Conservation (phyloP, 148 eudicot genomes). For the Rhododendron kiyosumense region DNA sequence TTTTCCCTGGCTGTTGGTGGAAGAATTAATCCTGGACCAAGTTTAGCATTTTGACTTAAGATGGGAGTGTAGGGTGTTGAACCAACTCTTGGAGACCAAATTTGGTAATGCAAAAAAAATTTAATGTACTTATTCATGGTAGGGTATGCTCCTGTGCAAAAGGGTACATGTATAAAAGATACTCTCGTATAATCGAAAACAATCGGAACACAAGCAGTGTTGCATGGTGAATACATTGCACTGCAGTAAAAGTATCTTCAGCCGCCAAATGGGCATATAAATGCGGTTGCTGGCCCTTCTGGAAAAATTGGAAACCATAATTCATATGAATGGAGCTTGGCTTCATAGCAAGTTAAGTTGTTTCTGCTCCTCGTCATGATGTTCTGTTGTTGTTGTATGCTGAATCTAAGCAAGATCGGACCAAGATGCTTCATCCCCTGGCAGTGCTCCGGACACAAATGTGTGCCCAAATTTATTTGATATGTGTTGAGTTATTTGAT, state of each 20-base stretch:
- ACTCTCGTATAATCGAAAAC: not conserved
- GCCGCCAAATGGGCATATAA: not conserved
- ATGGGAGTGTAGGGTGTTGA: not conserved
- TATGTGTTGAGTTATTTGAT: not conserved
- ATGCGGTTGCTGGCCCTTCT: not conserved
- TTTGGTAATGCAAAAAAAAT: not conserved
- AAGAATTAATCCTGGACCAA: no score
- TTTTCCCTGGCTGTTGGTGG: no score
- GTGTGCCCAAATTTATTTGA: not conserved
- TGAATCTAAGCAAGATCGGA: constrained; percentile 16
- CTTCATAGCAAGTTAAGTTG: not conserved
- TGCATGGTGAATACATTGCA: not conserved
- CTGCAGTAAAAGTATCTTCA: not conserved
- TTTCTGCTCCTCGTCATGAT: not conserved
- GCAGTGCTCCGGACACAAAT: not conserved
- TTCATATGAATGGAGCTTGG: not conserved
- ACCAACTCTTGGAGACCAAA: not conserved
- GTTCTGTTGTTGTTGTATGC: not conserved
- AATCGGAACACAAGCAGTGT: constrained; percentile 22
- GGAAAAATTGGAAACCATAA: not conserved
- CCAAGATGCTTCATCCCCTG: constrained; percentile 26
- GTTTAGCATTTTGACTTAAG: not conserved
- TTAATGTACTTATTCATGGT: not conserved
- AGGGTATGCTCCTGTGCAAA: not conserved
- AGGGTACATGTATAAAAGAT: not conserved